phyloP scores from a whole-genome alignment of 306 rosid genomes.

The Arachis hypogaea region DNA sequence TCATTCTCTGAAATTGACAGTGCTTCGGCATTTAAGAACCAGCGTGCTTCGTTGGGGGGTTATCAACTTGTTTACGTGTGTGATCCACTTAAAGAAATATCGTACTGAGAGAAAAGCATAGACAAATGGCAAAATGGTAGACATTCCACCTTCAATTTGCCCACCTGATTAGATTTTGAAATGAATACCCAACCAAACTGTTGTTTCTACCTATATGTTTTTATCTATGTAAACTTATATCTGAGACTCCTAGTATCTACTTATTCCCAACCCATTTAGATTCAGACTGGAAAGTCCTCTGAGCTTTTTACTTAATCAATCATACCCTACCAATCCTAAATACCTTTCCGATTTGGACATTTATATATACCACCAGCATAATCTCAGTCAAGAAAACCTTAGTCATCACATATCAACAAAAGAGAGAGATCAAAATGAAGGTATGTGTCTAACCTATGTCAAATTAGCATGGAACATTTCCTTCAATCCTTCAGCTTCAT shows the following conservation, averaged over 20 bases:
- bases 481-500: conserved; percentile 43
- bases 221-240: conserved; percentile 55
- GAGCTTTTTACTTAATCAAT: conserved; percentile 44
- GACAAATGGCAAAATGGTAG: conserved; percentile 42
- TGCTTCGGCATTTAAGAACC: conserved; percentile 12
- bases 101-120: conserved; percentile 38
- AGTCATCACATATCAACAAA: conserved; percentile 47
- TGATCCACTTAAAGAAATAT: conserved; percentile 42
- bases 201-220: conserved; percentile 90
- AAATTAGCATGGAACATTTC: conserved; percentile 30
- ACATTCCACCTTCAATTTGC: conserved; percentile 50
- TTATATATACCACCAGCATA: conserved; percentile 45
- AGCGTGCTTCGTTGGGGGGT: conserved; percentile 10
- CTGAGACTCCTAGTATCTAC: conserved; percentile 57
- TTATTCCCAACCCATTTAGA: conserved; percentile 54
- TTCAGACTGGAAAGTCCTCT: conserved; percentile 42
- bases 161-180: conserved; percentile 75
- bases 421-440: conserved; percentile 70
- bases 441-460: conserved; percentile 55
- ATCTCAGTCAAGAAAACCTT: conserved; percentile 43
- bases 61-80: conserved; percentile 11
- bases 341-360: conserved; percentile 41
- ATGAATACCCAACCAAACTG: conserved; percentile 76
- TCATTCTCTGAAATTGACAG: conserved; percentile 17
- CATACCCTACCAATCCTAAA: conserved; percentile 37